Evolutionary conservation across 2,329 filamentous ascomycete genomes (phyloP).

Genomic region (Cladorrhinum sp.): DNA sequence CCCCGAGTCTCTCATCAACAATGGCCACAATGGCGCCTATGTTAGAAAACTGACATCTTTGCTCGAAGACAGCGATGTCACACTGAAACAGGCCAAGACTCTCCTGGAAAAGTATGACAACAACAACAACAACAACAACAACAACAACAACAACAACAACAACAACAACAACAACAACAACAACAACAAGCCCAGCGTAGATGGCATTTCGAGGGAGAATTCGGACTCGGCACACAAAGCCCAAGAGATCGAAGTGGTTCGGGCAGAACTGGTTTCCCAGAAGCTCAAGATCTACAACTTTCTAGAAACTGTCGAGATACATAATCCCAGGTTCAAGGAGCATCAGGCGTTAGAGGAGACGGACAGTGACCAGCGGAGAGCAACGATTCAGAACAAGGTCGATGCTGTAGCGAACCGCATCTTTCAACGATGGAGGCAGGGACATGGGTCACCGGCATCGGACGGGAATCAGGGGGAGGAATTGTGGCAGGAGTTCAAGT

Average conservation of each 20-base stretch:
- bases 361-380: conserved; percentile 43
- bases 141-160: not conserved
- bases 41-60: conserved; percentile 49
- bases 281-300: conserved; percentile 54
- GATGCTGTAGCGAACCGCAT: conserved; percentile 55
- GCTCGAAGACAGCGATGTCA: conserved; percentile 53
- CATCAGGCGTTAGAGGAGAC: conserved; percentile 32
- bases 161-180: not conserved
- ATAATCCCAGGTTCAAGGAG: conserved; percentile 42
- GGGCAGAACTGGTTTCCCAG: conserved; percentile 48
- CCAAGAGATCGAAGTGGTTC: conserved; percentile 42
- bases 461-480: conserved; percentile 46
- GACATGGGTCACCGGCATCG: conserved; percentile 33
- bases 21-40: conserved; percentile 40
- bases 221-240: conserved; percentile 25
- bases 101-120: conserved; percentile 48
- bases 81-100: conserved; percentile 53
- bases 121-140: not conserved
- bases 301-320: conserved; percentile 55
- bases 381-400: conserved; percentile 59
- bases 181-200: conserved; percentile 12
- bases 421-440: conserved; percentile 41
- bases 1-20: conserved; percentile 53
- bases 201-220: conserved; percentile 18
- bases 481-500: conserved; percentile 57